These are phyloP conservation scores for Blastomyces parvus DNA, from an alignment of 2,329 filamentous ascomycete genomes.

Conservation along the genomic window DNA sequence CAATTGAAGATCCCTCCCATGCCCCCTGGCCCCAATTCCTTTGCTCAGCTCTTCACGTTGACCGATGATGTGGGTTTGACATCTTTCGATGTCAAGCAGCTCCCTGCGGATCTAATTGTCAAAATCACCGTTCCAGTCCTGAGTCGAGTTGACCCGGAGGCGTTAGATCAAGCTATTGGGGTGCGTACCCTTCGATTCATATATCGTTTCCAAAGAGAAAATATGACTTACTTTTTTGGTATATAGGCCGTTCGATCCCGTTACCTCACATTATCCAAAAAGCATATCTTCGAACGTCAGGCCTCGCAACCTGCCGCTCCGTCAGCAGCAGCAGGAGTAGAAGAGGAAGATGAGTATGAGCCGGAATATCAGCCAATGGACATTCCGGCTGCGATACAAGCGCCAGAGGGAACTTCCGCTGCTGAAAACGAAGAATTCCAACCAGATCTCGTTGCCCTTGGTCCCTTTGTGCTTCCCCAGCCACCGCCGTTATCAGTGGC, in stretches of 20 bases:
- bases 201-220: background rate
- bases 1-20: constrained; percentile 57
- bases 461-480: constrained; percentile 68
- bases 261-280: constrained; percentile 30
- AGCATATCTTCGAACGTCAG: constrained; percentile 24
- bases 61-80: constrained; percentile 65
- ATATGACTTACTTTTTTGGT: background rate
- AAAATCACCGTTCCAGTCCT: constrained; percentile 76
- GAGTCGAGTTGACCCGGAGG: constrained; percentile 56
- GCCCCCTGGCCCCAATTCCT: constrained; percentile 63
- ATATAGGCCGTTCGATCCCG: constrained; percentile 31
- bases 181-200: constrained; percentile 33
- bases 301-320: constrained; percentile 22
- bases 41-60: constrained; percentile 78
- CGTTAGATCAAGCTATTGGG: constrained; percentile 64
- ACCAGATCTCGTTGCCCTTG: constrained; percentile 51
- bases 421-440: constrained; percentile 59
- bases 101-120: constrained; percentile 66
- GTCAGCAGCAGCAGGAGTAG: constrained; percentile 24
- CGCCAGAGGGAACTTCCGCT: constrained; percentile 64
- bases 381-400: constrained; percentile 20
- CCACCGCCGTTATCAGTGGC: constrained; percentile 64
- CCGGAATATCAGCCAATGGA: constrained; percentile 73
- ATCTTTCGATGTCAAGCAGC: constrained; percentile 70
- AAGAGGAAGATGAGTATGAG: constrained; percentile 88